Evolutionary conservation across 2,329 filamentous ascomycete species (phyloP).

Genomic region (Clarireedia paspali): DNA sequence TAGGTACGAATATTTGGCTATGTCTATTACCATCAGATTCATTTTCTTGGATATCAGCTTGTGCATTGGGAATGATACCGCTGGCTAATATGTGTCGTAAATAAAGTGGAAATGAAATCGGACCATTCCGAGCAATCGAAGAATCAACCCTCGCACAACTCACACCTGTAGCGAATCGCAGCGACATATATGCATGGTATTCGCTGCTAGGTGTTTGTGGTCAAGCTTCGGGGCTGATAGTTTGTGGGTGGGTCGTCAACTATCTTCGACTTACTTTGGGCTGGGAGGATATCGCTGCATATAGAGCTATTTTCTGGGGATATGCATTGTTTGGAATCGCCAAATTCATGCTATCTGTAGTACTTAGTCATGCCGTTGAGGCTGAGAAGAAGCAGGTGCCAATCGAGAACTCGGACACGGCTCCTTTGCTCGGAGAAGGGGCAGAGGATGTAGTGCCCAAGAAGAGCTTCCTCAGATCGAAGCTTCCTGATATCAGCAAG

Average conservation of each 20-base stretch:
- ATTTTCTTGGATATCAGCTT: neutral
- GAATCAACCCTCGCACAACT: slow-evolving; percentile 53
- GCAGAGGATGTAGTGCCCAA: slow-evolving; percentile 16
- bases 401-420: slow-evolving; percentile 24
- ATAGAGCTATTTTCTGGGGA: slow-evolving; percentile 47
- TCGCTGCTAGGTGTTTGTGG: slow-evolving; percentile 50
- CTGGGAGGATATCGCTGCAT: slow-evolving; percentile 41
- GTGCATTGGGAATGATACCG: neutral
- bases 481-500: slow-evolving; percentile 51
- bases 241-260: slow-evolving; percentile 52
- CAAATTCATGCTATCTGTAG: slow-evolving; percentile 46
- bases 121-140: slow-evolving; percentile 54
- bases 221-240: slow-evolving; percentile 50
- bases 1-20: slow-evolving; percentile 27
- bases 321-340: slow-evolving; percentile 50
- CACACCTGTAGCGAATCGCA: slow-evolving; percentile 36
- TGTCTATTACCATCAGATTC: neutral
- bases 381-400: slow-evolving; percentile 31
- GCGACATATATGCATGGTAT: slow-evolving; percentile 57
- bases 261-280: slow-evolving; percentile 35
- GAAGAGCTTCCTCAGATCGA: slow-evolving; percentile 20
- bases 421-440: slow-evolving; percentile 23
- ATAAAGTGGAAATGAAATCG: slow-evolving; percentile 56
- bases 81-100: slow-evolving; percentile 4
- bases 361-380: slow-evolving; percentile 36